Percentiles rank a stretch among this genome's conserved stretches.
Evolutionary conservation across 805 yeast species (phyloP).

Genomic region (Diddensiella caesifluorescens): DNA sequence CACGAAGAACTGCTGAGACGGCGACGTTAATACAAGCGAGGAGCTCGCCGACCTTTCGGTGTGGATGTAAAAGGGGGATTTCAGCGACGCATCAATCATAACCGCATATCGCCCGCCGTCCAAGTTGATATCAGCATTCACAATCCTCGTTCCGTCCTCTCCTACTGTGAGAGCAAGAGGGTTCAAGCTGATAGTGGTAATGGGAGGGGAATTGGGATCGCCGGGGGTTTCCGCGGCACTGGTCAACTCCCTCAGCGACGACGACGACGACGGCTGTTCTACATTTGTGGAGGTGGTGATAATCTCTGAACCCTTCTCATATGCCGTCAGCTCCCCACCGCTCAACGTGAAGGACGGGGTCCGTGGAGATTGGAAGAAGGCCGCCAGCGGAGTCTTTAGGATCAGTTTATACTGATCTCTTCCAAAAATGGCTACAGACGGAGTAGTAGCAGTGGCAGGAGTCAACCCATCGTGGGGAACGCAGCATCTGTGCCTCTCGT

Average conservation of each 20-base stretch:
- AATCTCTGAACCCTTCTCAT: background rate
- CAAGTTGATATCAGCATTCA: background rate
- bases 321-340: slow-evolving; percentile 1
- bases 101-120: slow-evolving; percentile 2
- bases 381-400: slow-evolving; percentile 5
- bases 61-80: background rate
- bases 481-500: too few species aligned
- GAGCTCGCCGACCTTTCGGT: background rate
- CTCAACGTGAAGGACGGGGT: slow-evolving; percentile 1
- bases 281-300: background rate
- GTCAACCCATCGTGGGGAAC: slow-evolving; percentile 12
- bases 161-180: background rate
- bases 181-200: background rate
- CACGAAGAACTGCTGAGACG: background rate
- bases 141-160: background rate
- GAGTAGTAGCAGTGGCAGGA: slow-evolving; percentile 21
- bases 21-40: background rate
- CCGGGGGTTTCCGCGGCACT: background rate
- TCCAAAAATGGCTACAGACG: slow-evolving; percentile 19
- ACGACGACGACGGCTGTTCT: background rate
- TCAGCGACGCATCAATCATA: background rate
- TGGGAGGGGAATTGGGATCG: background rate
- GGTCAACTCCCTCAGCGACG: background rate
- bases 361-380: slow-evolving; percentile 2
- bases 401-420: slow-evolving; percentile 6